Evolutionary conservation across 345 rosid genomes (phyloP), one percentile per base, ranked within the genome.

Genomic region (Anastatica hierochuntica): DNA sequence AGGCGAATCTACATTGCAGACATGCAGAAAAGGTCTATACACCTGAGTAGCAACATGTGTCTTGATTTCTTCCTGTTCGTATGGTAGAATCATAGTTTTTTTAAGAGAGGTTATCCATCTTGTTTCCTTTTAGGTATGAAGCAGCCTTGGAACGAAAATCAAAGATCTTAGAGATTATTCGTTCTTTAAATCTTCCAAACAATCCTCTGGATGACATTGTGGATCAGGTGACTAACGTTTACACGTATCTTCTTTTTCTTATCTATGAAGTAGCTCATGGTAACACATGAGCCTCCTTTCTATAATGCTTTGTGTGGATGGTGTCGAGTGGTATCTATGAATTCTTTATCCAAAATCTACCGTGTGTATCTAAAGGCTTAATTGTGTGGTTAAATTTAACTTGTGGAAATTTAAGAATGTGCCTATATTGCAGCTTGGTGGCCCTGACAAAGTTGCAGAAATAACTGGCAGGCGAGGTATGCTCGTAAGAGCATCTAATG

Each of bases 401-500:
- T 43, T 45, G 16, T 43, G 48, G 36, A 58, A 65, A 43, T 53
- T 43, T 43, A 14, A 57, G 48, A 56, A 16, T 56, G 18, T 49
- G 43, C 21, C 53, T 50, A 26, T 49, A 49, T 26, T 66, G 76
- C 80, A 88, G 98, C 98, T 92, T 70, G 98, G 98, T 60, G 98
- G 96, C 64, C 98, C 96, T 64, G 95, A 84, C 45, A 88, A 77
- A 63, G 94, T 92, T 58, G 94, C 98, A 60, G 98, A 92, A 74
- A 81, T 92, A 76, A 92, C 96, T 39, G 98, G 98, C 62, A 81
- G 98, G 71, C 85, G 94, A 59, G 96, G 98, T 66, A 92, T 92
- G 98, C 94, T 87, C 79, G 98, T 92, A 30, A 84, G 98, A 70
- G 90, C 94, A 14, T 74, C 95, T 24, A 76, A 60, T 40, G 98